Percentiles rank a stretch among this genome's conserved stretches.
Conservation (phyloP, 139 green algal genomes). For the Chlorella sp. region DNA sequence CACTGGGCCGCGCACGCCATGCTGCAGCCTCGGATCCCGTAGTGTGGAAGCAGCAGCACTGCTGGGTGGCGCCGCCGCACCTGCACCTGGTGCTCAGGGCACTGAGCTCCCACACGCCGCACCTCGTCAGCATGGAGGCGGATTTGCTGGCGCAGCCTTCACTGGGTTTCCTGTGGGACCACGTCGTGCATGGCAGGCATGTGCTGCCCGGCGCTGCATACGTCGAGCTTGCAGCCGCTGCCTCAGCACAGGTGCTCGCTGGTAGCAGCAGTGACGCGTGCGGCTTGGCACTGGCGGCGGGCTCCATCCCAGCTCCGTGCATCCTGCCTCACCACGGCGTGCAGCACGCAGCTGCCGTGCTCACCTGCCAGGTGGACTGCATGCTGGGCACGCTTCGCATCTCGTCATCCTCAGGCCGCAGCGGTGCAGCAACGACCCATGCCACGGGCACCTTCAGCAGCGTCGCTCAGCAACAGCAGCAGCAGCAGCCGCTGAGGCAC, state of each 20-base stretch:
- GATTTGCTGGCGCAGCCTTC: background rate
- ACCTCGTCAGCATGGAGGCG: background rate
- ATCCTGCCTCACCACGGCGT: background rate
- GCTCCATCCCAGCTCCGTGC: background rate
- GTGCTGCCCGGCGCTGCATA: constrained; percentile 60
- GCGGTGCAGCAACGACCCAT: background rate
- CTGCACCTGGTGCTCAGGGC: background rate
- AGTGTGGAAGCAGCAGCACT: background rate
- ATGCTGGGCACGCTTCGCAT: background rate
- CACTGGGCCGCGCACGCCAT: background rate
- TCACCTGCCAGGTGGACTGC: background rate
- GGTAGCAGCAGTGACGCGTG: too few species aligned
- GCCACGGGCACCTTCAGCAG: background rate
- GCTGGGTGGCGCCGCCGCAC: background rate
- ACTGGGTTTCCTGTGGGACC: constrained; percentile 51
- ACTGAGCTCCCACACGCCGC: background rate
- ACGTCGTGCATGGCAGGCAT: constrained; percentile 32
- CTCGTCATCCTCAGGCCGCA: background rate
- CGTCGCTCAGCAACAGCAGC: background rate
- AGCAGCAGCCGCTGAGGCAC: background rate
- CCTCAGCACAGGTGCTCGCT: background rate
- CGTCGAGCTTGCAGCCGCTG: constrained; percentile 48
- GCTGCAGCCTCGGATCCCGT: background rate
- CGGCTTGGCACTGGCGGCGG: background rate
- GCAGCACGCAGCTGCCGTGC: background rate